Conservation (phyloP, 441 rosid species). For the Manihot esculenta region DNA sequence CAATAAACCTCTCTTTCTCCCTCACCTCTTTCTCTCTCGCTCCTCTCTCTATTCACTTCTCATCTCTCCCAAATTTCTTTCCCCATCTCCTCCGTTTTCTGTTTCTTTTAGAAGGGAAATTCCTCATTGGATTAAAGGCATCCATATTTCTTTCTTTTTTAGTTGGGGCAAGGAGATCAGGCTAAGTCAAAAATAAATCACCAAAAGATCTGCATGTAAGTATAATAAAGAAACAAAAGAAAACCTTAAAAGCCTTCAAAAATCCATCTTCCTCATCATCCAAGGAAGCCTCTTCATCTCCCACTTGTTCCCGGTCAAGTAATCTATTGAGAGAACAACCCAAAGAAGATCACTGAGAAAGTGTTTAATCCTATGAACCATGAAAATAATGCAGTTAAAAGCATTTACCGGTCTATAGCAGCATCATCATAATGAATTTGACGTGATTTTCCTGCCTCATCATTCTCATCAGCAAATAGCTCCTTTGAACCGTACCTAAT, state of each 20-base stretch:
- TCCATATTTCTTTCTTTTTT: background rate
- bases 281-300: conserved; percentile 70
- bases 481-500: conserved; percentile 98
- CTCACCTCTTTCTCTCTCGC: no score
- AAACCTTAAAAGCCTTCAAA: conserved; percentile 95
- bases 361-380: background rate
- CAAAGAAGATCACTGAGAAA: background rate
- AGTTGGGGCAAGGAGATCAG: background rate
- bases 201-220: conserved; percentile 2
- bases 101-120: background rate
- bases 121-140: background rate
- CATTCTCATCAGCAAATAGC: conserved; percentile 94
- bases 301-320: conserved; percentile 86
- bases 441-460: conserved; percentile 91
- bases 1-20: no score
- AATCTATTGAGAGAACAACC: conserved; percentile 43
- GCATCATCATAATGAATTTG: conserved; percentile 97
- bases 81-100: no score
- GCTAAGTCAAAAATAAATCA: conserved; percentile 11
- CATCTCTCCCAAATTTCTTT: no score
- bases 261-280: conserved; percentile 93
- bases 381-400: conserved; percentile 15
- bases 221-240: background rate
- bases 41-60: no score
- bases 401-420: conserved; percentile 80